Percentiles rank a stretch among this genome's conserved stretches.
These are phyloP conservation scores for Spergularia marina DNA, from an alignment of 148 eudicot genomes.

Conservation along the genomic window DNA sequence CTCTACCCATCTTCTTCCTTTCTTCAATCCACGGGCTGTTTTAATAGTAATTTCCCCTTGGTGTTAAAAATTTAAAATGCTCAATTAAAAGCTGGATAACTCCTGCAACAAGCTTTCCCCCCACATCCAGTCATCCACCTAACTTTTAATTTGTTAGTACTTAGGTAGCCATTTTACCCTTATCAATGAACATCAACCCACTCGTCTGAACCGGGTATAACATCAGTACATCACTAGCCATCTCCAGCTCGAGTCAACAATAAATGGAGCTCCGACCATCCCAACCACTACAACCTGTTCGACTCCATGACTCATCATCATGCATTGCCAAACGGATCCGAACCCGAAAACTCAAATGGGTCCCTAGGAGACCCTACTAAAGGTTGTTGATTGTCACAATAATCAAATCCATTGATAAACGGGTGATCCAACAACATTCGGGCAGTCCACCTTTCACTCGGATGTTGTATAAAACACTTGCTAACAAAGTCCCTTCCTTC, in stretches of 20 bases:
- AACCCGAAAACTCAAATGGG: constrained; percentile 62
- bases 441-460: constrained; percentile 72
- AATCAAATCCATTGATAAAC: constrained; percentile 38
- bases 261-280: constrained; percentile 1
- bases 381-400: constrained; percentile 11
- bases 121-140: too few species aligned
- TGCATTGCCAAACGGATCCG: constrained; percentile 8
- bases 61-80: too few species aligned
- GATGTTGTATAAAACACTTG: constrained; percentile 64
- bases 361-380: constrained; percentile 51
- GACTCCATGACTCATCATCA: neutral
- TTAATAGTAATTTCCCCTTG: too few species aligned
- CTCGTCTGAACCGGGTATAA: constrained; percentile 27
- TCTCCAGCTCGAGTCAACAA: constrained; percentile 9
- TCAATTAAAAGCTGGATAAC: too few species aligned
- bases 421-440: constrained; percentile 73
- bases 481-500: constrained; percentile 64
- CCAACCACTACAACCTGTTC: too few species aligned
- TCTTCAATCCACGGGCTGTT: too few species aligned
- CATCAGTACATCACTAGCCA: constrained; percentile 15
- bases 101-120: too few species aligned
- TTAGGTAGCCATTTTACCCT: neutral
- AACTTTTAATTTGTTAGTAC: too few species aligned
- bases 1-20: too few species aligned
- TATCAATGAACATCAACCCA: constrained; percentile 43